Evolutionary conservation across 31 red algal species (phyloP).

Genomic region (Bonnemaisonia californica): DNA sequence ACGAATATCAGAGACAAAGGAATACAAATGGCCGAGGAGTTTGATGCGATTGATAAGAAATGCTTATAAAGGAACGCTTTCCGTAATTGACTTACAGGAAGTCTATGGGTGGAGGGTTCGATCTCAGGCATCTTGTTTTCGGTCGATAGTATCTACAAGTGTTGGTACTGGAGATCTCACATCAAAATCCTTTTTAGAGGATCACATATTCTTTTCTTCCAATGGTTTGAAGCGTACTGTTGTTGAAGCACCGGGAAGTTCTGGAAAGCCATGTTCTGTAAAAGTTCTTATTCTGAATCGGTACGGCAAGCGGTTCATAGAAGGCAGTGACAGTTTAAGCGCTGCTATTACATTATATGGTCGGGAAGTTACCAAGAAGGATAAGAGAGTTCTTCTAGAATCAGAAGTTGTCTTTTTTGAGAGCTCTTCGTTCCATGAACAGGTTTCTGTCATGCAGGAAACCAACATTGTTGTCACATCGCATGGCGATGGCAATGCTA

Average conservation of each 20-base stretch:
- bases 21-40: constrained; percentile 69
- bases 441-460: constrained; percentile 80
- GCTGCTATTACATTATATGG: constrained; percentile 45
- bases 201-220: constrained; percentile 41
- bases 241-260: neutral
- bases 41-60: constrained; percentile 63
- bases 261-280: constrained; percentile 22
- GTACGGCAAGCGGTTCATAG: constrained; percentile 65
- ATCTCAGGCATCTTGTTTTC: constrained; percentile 71
- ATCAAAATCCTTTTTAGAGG: constrained; percentile 6
- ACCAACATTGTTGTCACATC: constrained; percentile 61
- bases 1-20: constrained; percentile 54
- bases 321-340: constrained; percentile 46
- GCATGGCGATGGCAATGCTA: constrained; percentile 75
- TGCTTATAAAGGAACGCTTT: constrained; percentile 33
- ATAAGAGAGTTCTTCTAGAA: constrained; percentile 31
- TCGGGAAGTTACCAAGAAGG: constrained; percentile 20
- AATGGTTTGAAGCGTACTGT: constrained; percentile 34
- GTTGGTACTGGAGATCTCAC: constrained; percentile 34
- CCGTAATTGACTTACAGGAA: constrained; percentile 58
- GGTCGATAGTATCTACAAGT: constrained; percentile 62
- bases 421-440: constrained; percentile 80
- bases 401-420: constrained; percentile 83
- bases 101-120: constrained; percentile 75
- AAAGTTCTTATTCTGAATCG: constrained; percentile 75